A percentile compares a stretch with the other conserved stretches of the same genome.
Conservation (phyloP, 495 filamentous ascomycete species). For the Xylona heveae region DNA sequence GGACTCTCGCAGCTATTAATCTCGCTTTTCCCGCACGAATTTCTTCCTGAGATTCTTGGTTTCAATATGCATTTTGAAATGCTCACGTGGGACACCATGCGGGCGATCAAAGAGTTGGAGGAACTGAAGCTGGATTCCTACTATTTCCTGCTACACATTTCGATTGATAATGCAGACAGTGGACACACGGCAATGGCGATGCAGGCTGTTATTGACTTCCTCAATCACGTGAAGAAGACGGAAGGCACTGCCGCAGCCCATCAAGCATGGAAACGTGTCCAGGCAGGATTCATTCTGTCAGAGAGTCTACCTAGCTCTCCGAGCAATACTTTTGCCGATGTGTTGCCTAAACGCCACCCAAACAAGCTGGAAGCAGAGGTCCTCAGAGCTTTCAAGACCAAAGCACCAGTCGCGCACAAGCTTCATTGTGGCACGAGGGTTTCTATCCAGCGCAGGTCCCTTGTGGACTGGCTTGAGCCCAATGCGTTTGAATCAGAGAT, state of each 20-base stretch:
- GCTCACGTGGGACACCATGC: conserved; percentile 18
- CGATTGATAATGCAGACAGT: conserved; percentile 25
- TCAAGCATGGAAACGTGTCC: conserved; percentile 22
- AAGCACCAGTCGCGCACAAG: conserved; percentile 12
- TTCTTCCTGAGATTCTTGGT: conserved; percentile 27
- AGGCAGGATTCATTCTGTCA: conserved; percentile 22
- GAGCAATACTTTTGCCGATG: background rate
- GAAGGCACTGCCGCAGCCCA: conserved; percentile 9
- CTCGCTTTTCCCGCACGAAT: conserved; percentile 23
- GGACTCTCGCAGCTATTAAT: conserved; percentile 23
- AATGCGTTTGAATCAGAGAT: conserved; percentile 4
- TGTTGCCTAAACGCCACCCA: background rate
- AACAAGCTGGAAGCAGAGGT: conserved; percentile 4
- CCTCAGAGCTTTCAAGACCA: conserved; percentile 10
- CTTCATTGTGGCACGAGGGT: conserved; percentile 15
- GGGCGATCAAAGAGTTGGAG: conserved; percentile 18
- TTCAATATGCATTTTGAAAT: conserved; percentile 27
- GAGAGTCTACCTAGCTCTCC: conserved; percentile 13
- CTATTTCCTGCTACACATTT: conserved; percentile 27
- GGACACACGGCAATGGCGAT: conserved; percentile 26
- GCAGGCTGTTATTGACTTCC: conserved; percentile 15
- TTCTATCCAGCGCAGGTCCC: conserved; percentile 11
- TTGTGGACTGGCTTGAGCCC: conserved; percentile 4
- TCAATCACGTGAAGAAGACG: conserved; percentile 12
- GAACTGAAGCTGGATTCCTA: conserved; percentile 21